phyloP scores from a whole-genome alignment of 305 asterid species.

The Fraxinus velutina region DNA sequence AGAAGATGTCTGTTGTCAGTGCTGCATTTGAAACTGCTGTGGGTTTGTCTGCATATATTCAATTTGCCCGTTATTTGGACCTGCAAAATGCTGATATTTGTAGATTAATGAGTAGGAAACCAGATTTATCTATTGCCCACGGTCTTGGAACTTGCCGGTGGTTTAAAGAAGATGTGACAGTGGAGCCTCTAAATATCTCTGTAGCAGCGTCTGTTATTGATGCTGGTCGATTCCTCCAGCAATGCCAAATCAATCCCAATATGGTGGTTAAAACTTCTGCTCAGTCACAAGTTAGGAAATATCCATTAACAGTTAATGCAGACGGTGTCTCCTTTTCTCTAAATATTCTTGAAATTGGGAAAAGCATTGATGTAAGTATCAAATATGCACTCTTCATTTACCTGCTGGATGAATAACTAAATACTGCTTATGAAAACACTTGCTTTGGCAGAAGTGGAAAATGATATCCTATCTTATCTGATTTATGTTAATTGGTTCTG shows the following conservation, averaged over 20 bases:
- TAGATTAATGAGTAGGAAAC: conserved; percentile 45
- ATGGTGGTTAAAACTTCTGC: conserved; percentile 44
- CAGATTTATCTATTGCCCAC: conserved; percentile 48
- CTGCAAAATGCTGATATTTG: conserved; percentile 56
- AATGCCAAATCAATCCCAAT: conserved; percentile 49
- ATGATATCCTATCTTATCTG: neutral
- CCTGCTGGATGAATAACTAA: neutral
- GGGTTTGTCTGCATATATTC: conserved; percentile 78
- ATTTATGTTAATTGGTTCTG: neutral
- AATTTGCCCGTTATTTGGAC: conserved; percentile 70
- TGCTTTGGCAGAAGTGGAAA: neutral
- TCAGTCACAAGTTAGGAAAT: conserved; percentile 43
- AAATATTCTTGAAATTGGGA: conserved; percentile 66
- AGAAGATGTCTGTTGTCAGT: conserved; percentile 76
- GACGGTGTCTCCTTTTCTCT: conserved; percentile 49
- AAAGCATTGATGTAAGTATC: conserved; percentile 53
- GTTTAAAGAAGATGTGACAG: conserved; percentile 71
- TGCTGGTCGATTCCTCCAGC: conserved; percentile 62
- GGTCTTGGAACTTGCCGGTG: conserved; percentile 96
- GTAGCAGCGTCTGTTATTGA: conserved; percentile 60
- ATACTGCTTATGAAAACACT: neutral
- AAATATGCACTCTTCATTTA: neutral
- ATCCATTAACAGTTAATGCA: conserved; percentile 50
- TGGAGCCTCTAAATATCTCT: conserved; percentile 47
- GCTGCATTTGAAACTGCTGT: conserved; percentile 85